Base-by-base conservation (phyloP, 2,329 filamentous ascomycete genomes). In the Monosporascus sp. region DNA sequence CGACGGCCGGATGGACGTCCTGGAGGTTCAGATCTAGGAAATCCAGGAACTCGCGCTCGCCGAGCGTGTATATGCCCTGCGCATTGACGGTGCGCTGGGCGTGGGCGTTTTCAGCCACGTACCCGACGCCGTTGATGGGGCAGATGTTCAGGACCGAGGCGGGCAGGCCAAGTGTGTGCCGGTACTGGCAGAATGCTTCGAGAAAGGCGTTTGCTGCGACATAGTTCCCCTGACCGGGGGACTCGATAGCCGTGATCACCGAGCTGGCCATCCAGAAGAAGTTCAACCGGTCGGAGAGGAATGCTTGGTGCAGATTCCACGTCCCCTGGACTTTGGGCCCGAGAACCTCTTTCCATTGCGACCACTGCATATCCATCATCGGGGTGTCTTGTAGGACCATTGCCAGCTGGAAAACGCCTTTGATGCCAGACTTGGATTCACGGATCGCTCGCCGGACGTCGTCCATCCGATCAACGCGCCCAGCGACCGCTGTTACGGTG, bases 261-360 rank as follows among this genome's bases (percentile, higher is more conserved):
- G 67, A 71, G 6, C 64, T 68, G 24, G 68, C 60, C 31, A 70
- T 51, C 37, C 72, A 61, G 56, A 71, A 75, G 60, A 72, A 72
- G 54, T 72, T 70, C 1, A 70, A 52, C 7, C 51, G 41, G 14
- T 55, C 49, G 8, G 55, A 55, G 20, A 56, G 51, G 17, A 70
- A 59, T 2, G 62, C 57, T 1, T 66, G 50, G 55, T 76, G 70
- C 0, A 76, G 63, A 51, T 74, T 75, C 65, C 64, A 70, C 5
- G 69, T 68, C 2, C 71, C 65, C 17, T 64, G 52, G 37, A 72
- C 63, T 51, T 78, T 77, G 56, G 79, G 78, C 9, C 68, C 65
- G 1, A 79, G 71, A 0, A 74, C 60, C 4, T 56, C 53, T 6
- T 57, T 50, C 69, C 69, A 74, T 7, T 69, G 54, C 18, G 56